Conservation (phyloP, 805 yeast genomes). For the Starmera caribaea region DNA sequence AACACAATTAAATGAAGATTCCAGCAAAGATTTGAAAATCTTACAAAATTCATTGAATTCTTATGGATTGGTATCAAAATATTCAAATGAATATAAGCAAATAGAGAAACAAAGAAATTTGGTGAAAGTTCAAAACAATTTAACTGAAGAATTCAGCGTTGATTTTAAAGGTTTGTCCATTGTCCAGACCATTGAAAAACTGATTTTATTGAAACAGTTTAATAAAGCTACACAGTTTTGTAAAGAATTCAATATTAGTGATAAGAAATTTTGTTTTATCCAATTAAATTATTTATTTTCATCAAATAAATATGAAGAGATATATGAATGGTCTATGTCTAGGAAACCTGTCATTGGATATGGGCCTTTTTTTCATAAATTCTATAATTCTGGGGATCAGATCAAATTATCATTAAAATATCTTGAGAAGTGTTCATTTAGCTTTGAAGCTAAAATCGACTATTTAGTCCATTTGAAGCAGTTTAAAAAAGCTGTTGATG, state of each 20-base stretch:
- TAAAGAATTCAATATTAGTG: constrained; percentile 46
- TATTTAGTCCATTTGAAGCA: constrained; percentile 12
- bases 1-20: constrained; percentile 10
- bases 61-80: constrained; percentile 24
- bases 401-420: constrained; percentile 10
- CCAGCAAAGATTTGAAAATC: constrained; percentile 12
- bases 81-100: constrained; percentile 27
- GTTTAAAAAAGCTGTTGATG: constrained; percentile 12
- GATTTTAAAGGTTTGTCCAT: constrained; percentile 34
- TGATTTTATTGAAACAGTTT: constrained; percentile 39
- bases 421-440: constrained; percentile 5
- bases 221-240: constrained; percentile 37
- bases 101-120: constrained; percentile 37
- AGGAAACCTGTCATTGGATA: constrained; percentile 67
- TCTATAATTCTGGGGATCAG: constrained; percentile 7
- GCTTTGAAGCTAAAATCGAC: constrained; percentile 9
- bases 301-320: constrained; percentile 42
- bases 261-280: constrained; percentile 45
- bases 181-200: constrained; percentile 34
- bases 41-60: constrained; percentile 19
- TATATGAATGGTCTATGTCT: constrained; percentile 40
- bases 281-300: constrained; percentile 39
- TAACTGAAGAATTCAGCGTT: constrained; percentile 30
- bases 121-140: constrained; percentile 32
- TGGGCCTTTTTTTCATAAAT: constrained; percentile 34